phyloP scores from a whole-genome alignment of 73 alveolate genomes.

The Symbiodinium pilosum region DNA sequence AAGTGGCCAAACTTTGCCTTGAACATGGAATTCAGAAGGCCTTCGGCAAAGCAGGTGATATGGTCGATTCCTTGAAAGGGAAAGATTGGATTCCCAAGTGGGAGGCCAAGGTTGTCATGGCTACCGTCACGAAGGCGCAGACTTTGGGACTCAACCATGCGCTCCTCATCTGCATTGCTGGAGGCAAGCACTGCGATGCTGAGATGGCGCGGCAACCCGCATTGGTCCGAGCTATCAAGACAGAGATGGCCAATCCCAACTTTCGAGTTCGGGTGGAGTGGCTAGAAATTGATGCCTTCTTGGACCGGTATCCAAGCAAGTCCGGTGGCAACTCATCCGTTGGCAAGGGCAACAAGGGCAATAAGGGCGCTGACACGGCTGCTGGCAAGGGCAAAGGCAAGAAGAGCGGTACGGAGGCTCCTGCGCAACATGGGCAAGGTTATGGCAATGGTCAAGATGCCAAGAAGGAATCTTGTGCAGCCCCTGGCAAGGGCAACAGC shows the following conservation, averaged over 20 bases:
- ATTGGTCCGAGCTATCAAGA: constrained; percentile 41
- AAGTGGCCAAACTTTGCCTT: not conserved
- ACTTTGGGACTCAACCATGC: not conserved
- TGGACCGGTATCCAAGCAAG: not conserved
- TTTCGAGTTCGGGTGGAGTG: constrained; percentile 39
- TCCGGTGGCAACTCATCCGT: not conserved
- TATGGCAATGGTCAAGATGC: too few relatives aligned
- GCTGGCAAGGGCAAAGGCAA: too few relatives aligned
- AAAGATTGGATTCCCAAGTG: constrained; percentile 47
- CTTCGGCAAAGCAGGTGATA: constrained; percentile 23
- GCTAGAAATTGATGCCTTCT: constrained; percentile 19
- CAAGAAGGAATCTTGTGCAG: not conserved
- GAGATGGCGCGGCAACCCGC: constrained; percentile 54
- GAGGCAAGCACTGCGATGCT: constrained; percentile 27
- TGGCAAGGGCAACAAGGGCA: not conserved
- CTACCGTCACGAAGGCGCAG: not conserved
- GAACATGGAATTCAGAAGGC: constrained; percentile 9
- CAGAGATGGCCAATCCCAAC: constrained; percentile 23
- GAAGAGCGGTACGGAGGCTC: too few relatives aligned
- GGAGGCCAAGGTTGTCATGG: constrained; percentile 44
- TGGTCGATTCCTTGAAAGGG: constrained; percentile 8
- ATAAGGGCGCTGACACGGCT: not conserved
- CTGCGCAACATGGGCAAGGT: too few relatives aligned
- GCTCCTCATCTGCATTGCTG: constrained; percentile 27
- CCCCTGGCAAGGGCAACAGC: not conserved